Conservation (phyloP, 805 yeast genomes). For the Pichia deserticola region DNA sequence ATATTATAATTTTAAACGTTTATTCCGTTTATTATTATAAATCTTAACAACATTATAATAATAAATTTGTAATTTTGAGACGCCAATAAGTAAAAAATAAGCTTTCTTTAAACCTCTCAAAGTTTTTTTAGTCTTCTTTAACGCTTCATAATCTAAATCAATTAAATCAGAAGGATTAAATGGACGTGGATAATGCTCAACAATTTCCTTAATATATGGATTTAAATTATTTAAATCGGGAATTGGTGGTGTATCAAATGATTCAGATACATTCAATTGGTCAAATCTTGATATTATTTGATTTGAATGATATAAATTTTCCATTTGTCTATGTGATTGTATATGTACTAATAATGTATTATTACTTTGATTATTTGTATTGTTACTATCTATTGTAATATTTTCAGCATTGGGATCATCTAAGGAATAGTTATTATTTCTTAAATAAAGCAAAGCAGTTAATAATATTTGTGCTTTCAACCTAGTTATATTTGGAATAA, state of each 20-base stretch:
- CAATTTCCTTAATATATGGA: conserved; percentile 18
- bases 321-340: not conserved
- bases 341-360: too few relatives aligned
- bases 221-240: conserved; percentile 20
- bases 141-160: conserved; percentile 40
- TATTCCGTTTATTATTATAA: conserved; percentile 24
- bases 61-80: conserved; percentile 39
- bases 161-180: conserved; percentile 35
- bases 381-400: too few relatives aligned
- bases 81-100: conserved; percentile 54
- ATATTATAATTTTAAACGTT: conserved; percentile 11
- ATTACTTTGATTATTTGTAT: too few relatives aligned
- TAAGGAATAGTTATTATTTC: conserved; percentile 7
- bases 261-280: conserved; percentile 7
- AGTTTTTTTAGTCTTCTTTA: conserved; percentile 26
- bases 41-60: conserved; percentile 41
- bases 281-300: not conserved
- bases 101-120: conserved; percentile 24
- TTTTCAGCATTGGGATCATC: not conserved
- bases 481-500: conserved; percentile 8
- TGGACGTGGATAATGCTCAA: conserved; percentile 27
- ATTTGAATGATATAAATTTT: not conserved
- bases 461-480: conserved; percentile 14
- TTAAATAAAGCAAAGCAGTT: conserved; percentile 10
- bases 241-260: conserved; percentile 20